phyloP scores from a whole-genome alignment of 495 filamentous ascomycete species.

The Xylaria bambusicola region DNA sequence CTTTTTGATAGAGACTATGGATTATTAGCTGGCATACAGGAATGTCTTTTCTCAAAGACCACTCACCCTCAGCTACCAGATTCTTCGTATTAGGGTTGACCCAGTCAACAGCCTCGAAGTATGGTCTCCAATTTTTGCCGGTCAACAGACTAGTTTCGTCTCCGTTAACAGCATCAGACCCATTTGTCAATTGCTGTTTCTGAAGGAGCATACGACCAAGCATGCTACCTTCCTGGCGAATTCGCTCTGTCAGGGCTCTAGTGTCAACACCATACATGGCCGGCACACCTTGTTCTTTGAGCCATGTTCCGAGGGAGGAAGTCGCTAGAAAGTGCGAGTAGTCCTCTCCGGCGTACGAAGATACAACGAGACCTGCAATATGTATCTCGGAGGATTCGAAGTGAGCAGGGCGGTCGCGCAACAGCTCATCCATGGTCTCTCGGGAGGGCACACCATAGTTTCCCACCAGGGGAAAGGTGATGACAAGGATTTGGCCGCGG shows the following conservation, averaged over 20 bases:
- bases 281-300: constrained; percentile 93
- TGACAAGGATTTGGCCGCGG: constrained; percentile 85
- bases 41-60: no score
- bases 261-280: constrained; percentile 97
- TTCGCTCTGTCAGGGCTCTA: constrained; percentile 87
- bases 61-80: constrained; percentile 89
- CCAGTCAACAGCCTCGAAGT: constrained; percentile 81
- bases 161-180: constrained; percentile 41
- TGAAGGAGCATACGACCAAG: constrained; percentile 83
- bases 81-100: constrained; percentile 89
- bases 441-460: constrained; percentile 94
- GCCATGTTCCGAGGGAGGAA: constrained; percentile 89
- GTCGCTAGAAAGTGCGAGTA: constrained; percentile 90
- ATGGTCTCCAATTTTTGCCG: constrained; percentile 58
- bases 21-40: background rate
- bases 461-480: constrained; percentile 87
- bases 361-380: constrained; percentile 84
- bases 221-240: constrained; percentile 94
- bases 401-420: constrained; percentile 81
- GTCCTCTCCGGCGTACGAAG: constrained; percentile 89
- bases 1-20: constrained; percentile 78
- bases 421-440: constrained; percentile 75
- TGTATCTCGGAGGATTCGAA: constrained; percentile 93
- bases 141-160: constrained; percentile 22
- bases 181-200: constrained; percentile 56